Evolutionary conservation across 257 asterid species (phyloP).

Genomic region (Solanum peruvianum): DNA sequence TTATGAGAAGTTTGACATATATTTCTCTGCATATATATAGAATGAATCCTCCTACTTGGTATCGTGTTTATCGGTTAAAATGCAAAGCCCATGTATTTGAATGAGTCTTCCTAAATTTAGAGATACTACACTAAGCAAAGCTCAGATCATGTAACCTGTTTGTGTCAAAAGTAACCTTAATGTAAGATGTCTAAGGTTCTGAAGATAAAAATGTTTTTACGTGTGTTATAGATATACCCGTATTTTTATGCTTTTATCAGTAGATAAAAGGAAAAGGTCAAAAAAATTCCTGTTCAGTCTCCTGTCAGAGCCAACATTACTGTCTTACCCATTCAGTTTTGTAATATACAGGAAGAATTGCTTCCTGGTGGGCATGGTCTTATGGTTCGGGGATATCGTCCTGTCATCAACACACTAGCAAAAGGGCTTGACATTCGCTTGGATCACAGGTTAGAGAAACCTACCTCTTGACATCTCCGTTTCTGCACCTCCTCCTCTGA

Average conservation of each 20-base stretch:
- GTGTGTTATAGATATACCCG: neutral
- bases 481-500: neutral
- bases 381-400: slow-evolving; percentile 95
- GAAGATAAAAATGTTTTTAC: neutral
- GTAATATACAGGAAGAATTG: slow-evolving; percentile 59
- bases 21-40: neutral
- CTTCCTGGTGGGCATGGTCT: slow-evolving; percentile 99
- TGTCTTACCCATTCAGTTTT: neutral
- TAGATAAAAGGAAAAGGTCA: neutral
- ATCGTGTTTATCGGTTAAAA: neutral
- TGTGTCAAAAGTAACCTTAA: neutral
- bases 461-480: neutral
- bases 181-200: neutral
- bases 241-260: neutral
- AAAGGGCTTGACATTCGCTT: slow-evolving; percentile 88
- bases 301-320: neutral
- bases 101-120: neutral
- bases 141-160: neutral
- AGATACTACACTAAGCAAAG: neutral
- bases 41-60: neutral
- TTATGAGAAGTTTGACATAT: neutral
- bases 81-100: neutral
- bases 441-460: slow-evolving; percentile 50
- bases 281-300: neutral
- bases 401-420: slow-evolving; percentile 85